Conservation (phyloP, 352 stramenopile species). For the Pythium aristosporum region DNA sequence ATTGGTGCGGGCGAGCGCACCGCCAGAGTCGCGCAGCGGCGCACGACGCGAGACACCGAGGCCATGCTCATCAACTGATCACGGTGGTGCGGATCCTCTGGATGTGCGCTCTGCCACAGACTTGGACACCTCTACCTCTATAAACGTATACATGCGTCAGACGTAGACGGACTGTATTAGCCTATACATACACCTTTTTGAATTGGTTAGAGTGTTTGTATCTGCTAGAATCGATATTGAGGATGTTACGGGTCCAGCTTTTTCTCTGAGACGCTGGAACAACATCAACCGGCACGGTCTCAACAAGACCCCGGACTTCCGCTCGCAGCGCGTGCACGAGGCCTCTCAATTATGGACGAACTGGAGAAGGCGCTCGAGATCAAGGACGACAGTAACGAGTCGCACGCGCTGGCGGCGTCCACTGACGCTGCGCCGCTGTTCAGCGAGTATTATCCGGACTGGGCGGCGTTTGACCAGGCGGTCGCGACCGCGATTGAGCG, state of each 20-base stretch:
- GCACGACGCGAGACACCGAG: constrained; percentile 7
- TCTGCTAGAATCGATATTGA: not conserved
- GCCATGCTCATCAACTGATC: constrained; percentile 12
- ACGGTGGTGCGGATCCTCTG: not conserved
- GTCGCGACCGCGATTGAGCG: constrained; percentile 56
- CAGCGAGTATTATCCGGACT: constrained; percentile 76
- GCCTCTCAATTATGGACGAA: constrained; percentile 13
- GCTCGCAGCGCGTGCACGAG: not conserved
- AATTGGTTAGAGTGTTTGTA: not conserved
- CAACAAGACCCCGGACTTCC: too few species aligned
- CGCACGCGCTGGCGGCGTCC: not conserved
- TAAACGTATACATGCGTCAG: constrained; percentile 14
- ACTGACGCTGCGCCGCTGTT: constrained; percentile 43
- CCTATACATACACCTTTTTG: too few species aligned
- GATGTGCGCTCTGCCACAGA: constrained; percentile 14
- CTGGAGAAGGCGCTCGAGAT: constrained; percentile 24
- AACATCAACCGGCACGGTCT: not conserved
- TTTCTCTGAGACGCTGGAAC: not conserved
- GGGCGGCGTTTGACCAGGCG: constrained; percentile 61
- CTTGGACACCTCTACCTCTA: constrained; percentile 5
- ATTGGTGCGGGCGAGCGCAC: not conserved
- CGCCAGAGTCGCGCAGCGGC: constrained; percentile 10
- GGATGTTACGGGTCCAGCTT: not conserved
- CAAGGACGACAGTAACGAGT: constrained; percentile 6
- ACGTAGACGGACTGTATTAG: too few species aligned